Conservation (phyloP, 2,329 filamentous ascomycete genomes). For the Paramyrothecium roridum region DNA sequence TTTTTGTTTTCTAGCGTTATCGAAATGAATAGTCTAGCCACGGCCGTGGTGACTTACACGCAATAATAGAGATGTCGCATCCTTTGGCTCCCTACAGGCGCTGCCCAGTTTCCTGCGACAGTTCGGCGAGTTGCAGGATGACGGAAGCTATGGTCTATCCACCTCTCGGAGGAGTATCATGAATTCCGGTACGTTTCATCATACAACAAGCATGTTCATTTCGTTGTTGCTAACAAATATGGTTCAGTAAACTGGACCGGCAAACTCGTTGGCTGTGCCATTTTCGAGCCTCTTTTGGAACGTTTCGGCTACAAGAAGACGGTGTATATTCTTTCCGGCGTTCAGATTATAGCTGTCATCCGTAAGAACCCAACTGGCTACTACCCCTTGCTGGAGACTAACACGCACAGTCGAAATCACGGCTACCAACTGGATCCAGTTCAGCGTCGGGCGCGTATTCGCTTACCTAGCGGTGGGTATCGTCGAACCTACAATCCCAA, state of each 20-base stretch:
- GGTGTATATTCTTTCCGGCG: not conserved
- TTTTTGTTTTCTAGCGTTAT: not conserved
- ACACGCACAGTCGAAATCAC: not conserved
- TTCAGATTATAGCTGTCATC: slow-evolving; percentile 5
- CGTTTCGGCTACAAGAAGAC: slow-evolving; percentile 4
- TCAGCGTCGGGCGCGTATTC: slow-evolving; percentile 2
- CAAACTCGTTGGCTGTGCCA: slow-evolving; percentile 5
- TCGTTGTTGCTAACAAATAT: not conserved
- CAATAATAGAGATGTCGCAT: slow-evolving; percentile 1
- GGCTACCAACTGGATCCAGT: slow-evolving; percentile 3
- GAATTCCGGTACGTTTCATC: slow-evolving; percentile 1
- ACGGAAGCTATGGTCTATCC: slow-evolving; percentile 1
- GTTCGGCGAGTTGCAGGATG: slow-evolving; percentile 1
- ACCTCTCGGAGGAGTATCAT: slow-evolving; percentile 1
- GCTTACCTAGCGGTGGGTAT: slow-evolving; percentile 4
- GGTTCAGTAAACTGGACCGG: slow-evolving; percentile 3
- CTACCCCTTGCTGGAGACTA: no score
- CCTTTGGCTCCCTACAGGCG: slow-evolving; percentile 4
- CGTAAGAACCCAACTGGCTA: slow-evolving; percentile 2
- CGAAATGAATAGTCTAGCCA: not conserved
- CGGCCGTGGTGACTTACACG: not conserved
- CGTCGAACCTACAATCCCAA: slow-evolving; percentile 3
- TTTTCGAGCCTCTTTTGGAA: slow-evolving; percentile 2
- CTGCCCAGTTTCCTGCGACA: slow-evolving; percentile 2
- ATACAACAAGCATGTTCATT: not conserved